Evolutionary conservation across 306 rosid genomes (phyloP), one percentile per base, ranked within the genome.

Genomic region (Sophora flavescens): DNA sequence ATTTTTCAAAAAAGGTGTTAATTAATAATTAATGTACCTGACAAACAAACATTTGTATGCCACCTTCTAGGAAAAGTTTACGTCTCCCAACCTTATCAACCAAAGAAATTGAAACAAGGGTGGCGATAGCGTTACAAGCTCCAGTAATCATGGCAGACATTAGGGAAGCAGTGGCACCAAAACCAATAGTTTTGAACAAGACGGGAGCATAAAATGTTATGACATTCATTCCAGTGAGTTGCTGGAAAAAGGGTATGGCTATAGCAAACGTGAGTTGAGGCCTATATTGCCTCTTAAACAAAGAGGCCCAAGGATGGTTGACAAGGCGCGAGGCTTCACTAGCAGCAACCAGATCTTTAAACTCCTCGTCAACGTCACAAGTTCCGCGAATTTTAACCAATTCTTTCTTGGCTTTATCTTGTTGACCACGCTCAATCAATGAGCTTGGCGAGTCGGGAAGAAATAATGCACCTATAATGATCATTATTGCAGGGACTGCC

Each of bases 391-490:
- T 71, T 13, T 63, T 59, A 1, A 63, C 41, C 1, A 89, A 78
- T 10, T 81, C 84, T 0, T 48, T 11, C 38, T 77, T 83, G 32
- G 93, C 91, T 57, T 83, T 57, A 0, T 76, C 78, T 0, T 12
- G 13, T 6, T 47, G 69, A 16, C 70, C 78, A 0, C 91, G 87
- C 67, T 87, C 88, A 6, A 87, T 78, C 54, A 89, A 32, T 0
- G 94, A 87, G 81, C 80, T 89, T 0, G 93, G 93, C 0, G 93
- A 76, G 6, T 89, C 88, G 0, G 88, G 82, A 6, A 89, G 88
- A 5, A 76, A 70, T 0, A 87, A 2, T 1, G 88, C 66, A 2
- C 91, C 91, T 0, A 86, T 0, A 0, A 80, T 75, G 70, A 89
- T 83, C 11, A 86, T 71, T 6, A 89, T 1, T 11, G 91, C 88